phyloP scores from a whole-genome alignment of 2,329 filamentous ascomycete species.

The Emergomyces pasteurianus region DNA sequence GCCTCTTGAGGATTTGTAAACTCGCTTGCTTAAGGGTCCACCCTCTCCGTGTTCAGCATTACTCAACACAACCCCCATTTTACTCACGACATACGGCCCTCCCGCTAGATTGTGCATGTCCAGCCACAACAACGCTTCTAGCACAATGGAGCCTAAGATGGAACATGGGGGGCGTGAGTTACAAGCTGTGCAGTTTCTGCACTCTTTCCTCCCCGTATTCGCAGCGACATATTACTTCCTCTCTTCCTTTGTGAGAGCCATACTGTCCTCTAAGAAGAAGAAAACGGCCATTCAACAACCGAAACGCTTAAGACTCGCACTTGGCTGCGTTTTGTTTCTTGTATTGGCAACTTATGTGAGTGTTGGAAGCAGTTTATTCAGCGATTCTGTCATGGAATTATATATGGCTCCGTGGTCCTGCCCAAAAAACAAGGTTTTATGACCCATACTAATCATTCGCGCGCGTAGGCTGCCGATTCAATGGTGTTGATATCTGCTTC shows the following conservation, averaged over 20 bases:
- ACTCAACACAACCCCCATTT: too few relatives aligned
- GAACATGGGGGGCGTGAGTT: not conserved
- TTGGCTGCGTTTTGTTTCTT: constrained; percentile 29
- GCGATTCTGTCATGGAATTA: not conserved
- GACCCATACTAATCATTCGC: not conserved
- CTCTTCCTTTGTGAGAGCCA: constrained; percentile 38
- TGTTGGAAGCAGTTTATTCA: not conserved
- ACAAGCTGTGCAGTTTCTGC: constrained; percentile 5
- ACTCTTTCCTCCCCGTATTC: constrained; percentile 32
- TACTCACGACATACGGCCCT: not conserved
- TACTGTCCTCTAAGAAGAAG: constrained; percentile 42
- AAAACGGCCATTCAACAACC: constrained; percentile 24
- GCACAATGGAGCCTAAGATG: constrained; percentile 3
- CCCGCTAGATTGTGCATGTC: not conserved
- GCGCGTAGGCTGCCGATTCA: constrained; percentile 10
- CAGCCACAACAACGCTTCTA: not conserved
- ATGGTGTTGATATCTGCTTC: constrained; percentile 8
- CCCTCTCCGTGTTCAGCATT: not conserved
- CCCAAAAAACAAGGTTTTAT: not conserved
- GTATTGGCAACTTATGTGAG: constrained; percentile 32
- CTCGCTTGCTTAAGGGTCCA: not conserved
- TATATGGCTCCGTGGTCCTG: not conserved
- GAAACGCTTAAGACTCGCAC: constrained; percentile 32
- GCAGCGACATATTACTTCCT: constrained; percentile 48
- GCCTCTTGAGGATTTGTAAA: not conserved